Conservation (phyloP, 31 red algal species). For the Porphyra umbilicalis region DNA sequence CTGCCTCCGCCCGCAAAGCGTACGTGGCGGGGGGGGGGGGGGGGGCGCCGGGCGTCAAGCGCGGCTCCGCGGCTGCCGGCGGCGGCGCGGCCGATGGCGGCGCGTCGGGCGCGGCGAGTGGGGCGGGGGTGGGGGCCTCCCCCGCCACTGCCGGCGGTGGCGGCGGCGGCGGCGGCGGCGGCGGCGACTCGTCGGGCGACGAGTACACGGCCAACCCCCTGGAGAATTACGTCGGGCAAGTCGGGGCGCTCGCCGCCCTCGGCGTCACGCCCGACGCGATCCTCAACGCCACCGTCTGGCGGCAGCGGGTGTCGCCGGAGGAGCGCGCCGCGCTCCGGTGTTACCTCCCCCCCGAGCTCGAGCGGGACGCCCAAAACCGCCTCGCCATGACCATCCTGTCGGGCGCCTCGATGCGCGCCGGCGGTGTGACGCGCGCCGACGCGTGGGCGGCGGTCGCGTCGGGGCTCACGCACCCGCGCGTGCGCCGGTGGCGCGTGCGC, state of each 20-base stretch:
- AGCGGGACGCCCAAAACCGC: constrained; percentile 15
- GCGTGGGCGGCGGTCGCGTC: constrained; percentile 54
- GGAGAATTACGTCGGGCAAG: constrained; percentile 82
- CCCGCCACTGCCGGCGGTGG: background rate
- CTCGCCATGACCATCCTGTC: constrained; percentile 21
- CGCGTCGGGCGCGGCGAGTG: background rate
- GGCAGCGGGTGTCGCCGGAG: constrained; percentile 36
- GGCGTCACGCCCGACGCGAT: constrained; percentile 56
- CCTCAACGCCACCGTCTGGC: constrained; percentile 51
- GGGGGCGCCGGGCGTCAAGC: background rate
- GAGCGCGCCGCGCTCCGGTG: constrained; percentile 51
- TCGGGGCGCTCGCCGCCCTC: constrained; percentile 57
- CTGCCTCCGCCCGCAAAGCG: background rate
- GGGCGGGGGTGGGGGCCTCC: background rate
- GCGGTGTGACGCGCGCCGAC: constrained; percentile 49
- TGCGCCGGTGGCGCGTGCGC: constrained; percentile 59
- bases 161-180: constrained; percentile 24
- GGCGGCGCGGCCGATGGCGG: background rate
- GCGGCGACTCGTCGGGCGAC: constrained; percentile 53
- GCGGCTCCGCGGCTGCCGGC: background rate
- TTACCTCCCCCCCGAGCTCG: constrained; percentile 41
- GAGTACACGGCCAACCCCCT: constrained; percentile 74
- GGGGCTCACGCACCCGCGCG: constrained; percentile 65
- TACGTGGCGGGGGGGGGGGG: background rate
- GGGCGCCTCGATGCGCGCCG: constrained; percentile 18